Conservation (phyloP, 73 alveolate species). For the Stentor coeruleus region DNA sequence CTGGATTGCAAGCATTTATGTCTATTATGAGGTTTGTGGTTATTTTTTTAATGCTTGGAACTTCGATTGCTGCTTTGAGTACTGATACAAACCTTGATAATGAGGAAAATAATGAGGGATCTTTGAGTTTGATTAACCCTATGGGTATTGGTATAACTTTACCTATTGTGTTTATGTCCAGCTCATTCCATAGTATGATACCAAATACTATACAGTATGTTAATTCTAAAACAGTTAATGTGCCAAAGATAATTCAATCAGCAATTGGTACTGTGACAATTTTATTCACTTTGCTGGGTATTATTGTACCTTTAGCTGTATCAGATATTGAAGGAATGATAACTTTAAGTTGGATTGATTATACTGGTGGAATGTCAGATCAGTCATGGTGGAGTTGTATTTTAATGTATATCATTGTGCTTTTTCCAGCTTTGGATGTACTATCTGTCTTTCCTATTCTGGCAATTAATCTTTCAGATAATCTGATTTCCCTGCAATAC, state of each 20-base stretch:
- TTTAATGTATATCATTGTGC: background rate
- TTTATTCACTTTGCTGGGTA: background rate
- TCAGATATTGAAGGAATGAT: background rate
- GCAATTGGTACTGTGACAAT: background rate
- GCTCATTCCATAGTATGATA: background rate
- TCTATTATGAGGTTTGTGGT: background rate
- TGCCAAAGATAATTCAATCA: background rate
- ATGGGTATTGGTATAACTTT: background rate
- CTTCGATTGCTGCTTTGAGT: background rate
- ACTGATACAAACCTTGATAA: slow-evolving; percentile 13
- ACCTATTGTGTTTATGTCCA: background rate
- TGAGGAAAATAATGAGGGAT: background rate
- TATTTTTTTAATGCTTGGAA: background rate
- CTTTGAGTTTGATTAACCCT: background rate
- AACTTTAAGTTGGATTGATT: slow-evolving; percentile 17
- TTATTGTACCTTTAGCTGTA: slow-evolving; percentile 2
- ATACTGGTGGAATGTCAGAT: background rate
- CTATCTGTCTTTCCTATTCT: background rate
- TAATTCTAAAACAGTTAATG: background rate
- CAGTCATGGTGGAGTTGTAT: slow-evolving; percentile 4
- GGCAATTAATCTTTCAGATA: background rate
- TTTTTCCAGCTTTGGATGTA: slow-evolving; percentile 5
- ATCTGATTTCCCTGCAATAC: background rate
- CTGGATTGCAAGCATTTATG: background rate
- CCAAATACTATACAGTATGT: background rate